Base-by-base conservation (phyloP, 768 basidiomycete species). In the Strobilomyces confusus region DNA sequence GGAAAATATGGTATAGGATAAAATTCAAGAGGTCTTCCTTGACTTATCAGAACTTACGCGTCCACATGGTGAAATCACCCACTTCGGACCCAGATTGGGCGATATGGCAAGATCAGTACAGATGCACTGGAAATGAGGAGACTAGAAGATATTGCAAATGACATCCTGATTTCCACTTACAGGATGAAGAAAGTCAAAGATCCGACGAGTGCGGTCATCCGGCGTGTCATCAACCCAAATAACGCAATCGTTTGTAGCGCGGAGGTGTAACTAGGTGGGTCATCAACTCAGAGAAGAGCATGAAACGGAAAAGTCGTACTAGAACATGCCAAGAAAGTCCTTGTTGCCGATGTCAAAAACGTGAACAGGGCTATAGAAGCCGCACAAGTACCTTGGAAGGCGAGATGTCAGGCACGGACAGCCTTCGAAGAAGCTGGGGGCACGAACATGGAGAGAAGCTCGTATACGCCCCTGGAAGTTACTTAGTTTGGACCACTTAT, bases 1-100 rank as follows among this genome's bases (percentile, higher is more conserved):
- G 71, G 69, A 95, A 92, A 4, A 72, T 76, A 56, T 92, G 87
- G 67, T 88, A 95, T n/a, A 89, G 63, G 48, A 86, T 68, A 61
- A 89, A 87, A 71, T 86, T 83, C 61, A 88, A 77, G 68, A 84
- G 74, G 63, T 78, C 83, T 84, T 56, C 11, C 29, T 38, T 36
- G 44, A 43, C 20, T 25, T 44, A 41, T 63, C 22, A 60, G 48
- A 36, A n/a, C n/a, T 42, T 26, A 11, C 29, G 23, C 48, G 41
- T 50, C 26, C 5, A 40, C 44, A 23, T 30, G 38, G 40, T 11
- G 17, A n/a, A 9, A 40, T 34, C 14, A 66, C 74, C 44, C 44
- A 78, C 76, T 72, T 44, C 73, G 65, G 20, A 71, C 55, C 69
- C 73, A 77, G 9, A 60, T 58, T 36, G 62, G 56, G 20, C 61